Evolutionary conservation across 2,329 filamentous ascomycete species (phyloP).

Genomic region (Pochonia chlamydosporia): DNA sequence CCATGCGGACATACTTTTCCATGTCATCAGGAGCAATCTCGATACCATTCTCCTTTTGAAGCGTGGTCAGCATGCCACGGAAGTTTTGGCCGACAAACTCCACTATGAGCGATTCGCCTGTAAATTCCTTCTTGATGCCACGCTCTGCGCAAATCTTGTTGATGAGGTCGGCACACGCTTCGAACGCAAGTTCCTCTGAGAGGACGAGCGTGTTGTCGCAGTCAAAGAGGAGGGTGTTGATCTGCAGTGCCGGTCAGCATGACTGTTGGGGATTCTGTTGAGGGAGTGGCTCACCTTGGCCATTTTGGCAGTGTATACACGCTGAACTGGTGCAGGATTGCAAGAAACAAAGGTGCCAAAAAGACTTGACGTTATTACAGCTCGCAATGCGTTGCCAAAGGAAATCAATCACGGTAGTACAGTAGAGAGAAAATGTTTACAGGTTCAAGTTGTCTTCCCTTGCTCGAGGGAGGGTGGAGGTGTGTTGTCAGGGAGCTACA

Average conservation of each 20-base stretch:
- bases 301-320: constrained; percentile 2
- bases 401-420: neutral
- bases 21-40: constrained; percentile 61
- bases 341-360: neutral
- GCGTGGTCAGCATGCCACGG: constrained; percentile 77
- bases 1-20: constrained; percentile 66
- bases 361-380: too few relatives aligned
- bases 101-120: constrained; percentile 68
- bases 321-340: neutral
- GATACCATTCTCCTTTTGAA: constrained; percentile 73
- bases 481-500: too few relatives aligned
- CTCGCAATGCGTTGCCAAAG: too few relatives aligned
- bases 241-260: constrained; percentile 26
- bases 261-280: neutral
- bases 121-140: constrained; percentile 62
- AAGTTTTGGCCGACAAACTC: constrained; percentile 95
- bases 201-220: constrained; percentile 90
- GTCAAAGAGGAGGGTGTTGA: constrained; percentile 69
- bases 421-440: neutral
- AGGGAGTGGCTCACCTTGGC: constrained; percentile 1
- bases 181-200: constrained; percentile 85
- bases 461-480: neutral
- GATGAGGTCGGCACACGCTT: constrained; percentile 82
- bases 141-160: constrained; percentile 74
- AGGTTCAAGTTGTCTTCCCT: neutral